Evolutionary conservation across 306 rosid species (phyloP), one percentile per base, ranked within the genome.

Genomic region (Albizia julibrissin): DNA sequence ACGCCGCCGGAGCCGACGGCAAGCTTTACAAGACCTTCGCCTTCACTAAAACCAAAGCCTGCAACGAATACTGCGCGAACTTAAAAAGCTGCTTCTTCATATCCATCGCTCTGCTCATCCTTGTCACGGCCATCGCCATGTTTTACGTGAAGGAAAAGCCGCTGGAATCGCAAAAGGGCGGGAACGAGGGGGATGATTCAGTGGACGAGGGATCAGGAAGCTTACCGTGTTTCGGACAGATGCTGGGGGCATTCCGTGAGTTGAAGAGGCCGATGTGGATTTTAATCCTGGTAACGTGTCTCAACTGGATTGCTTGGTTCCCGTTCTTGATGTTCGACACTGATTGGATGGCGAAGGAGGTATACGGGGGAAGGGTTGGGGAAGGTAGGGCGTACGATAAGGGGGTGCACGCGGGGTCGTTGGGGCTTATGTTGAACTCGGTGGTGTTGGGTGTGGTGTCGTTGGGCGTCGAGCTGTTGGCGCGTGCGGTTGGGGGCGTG

Each of bases 1-100:
- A 64, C 69, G 69, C 69, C 4, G 69, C 69, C 2, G 98, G 98
- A 0, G 75, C 98, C 6, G 86, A 81, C 85, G 86, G 21, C 37
- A 10, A n/a, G 21, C 91, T 95, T 31, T 54, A 93, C 47, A 39
- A 64, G 5, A 2, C 85, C 39, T 80, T 95, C 75, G 91, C 98
- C 2, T 95, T 95, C 85, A 86, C 97, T 0, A 8, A 21, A 7
- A 90, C 98, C 1, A 47, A 62, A 6, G 97, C 98, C 1, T 95
- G 98, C n/a, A 88, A 91, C 52, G 46, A 64, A 0, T 93, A 95
- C 86, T 95, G 98, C 58, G 98, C 98, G 0, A 93, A 95, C 16
- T 82, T 95, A 21, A 95, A 95, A 22, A 83, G 92, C 49, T 95
- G 98, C 70, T 95, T 91, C 88, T 82, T 95, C 83, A 83, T 95